Evolutionary conservation across 495 filamentous ascomycete genomes (phyloP).

Genomic region (Tetracladium setigerum): DNA sequence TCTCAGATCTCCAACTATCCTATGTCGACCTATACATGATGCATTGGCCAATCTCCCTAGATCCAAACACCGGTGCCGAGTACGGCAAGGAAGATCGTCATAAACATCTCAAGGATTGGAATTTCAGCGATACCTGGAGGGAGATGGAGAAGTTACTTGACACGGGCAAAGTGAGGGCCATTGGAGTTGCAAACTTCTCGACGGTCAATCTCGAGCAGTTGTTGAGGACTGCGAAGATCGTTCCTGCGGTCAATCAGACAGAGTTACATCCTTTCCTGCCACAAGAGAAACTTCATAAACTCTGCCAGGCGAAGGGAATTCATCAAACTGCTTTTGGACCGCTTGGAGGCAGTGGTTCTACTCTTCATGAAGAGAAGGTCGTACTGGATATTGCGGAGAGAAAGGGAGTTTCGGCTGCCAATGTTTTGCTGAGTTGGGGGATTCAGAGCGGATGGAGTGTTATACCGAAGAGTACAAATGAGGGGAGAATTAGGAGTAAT

Average conservation of each 20-base stretch:
- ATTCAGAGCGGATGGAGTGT: slow-evolving; percentile 1
- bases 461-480: slow-evolving; percentile 2
- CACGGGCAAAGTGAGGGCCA: slow-evolving; percentile 63
- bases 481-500: background rate
- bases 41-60: slow-evolving; percentile 60
- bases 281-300: slow-evolving; percentile 48
- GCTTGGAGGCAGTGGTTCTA: slow-evolving; percentile 37
- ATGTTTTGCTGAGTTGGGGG: slow-evolving; percentile 55
- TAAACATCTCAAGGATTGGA: slow-evolving; percentile 57
- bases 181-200: slow-evolving; percentile 73
- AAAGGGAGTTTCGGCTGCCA: slow-evolving; percentile 51
- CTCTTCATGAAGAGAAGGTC: slow-evolving; percentile 56
- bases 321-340: slow-evolving; percentile 70
- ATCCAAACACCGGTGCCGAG: slow-evolving; percentile 39
- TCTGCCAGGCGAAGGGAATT: slow-evolving; percentile 64
- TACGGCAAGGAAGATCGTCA: slow-evolving; percentile 49
- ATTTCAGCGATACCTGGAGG: slow-evolving; percentile 57
- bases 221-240: slow-evolving; percentile 43
- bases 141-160: slow-evolving; percentile 51
- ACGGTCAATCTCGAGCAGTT: background rate
- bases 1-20: slow-evolving; percentile 51
- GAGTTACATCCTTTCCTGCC: slow-evolving; percentile 34
- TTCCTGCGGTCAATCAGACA: slow-evolving; percentile 60
- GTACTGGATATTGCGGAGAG: slow-evolving; percentile 63
- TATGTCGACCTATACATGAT: slow-evolving; percentile 68